A percentile compares a stretch with the other conserved stretches of the same genome.
phyloP scores from a whole-genome alignment of 805 yeast species.

The Yarrowia sp. region DNA sequence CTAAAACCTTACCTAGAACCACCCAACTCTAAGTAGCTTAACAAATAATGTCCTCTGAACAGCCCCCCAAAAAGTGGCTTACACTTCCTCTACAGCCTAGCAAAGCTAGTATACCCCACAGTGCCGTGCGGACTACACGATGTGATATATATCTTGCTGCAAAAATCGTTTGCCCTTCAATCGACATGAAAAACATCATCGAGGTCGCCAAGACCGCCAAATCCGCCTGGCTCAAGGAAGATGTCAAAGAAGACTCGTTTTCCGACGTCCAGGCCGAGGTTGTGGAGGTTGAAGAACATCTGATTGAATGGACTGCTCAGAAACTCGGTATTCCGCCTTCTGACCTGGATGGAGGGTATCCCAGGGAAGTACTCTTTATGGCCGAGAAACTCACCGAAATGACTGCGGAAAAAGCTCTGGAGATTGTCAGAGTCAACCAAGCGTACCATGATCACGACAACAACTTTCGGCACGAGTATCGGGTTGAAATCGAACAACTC shows the following conservation, averaged over 20 bases:
- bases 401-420: constrained; percentile 42
- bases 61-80: too few species aligned
- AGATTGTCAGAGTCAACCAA: constrained; percentile 44
- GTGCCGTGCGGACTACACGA: not conserved
- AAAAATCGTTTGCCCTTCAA: not conserved
- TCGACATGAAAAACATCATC: not conserved
- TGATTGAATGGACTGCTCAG: not conserved
- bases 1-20: too few species aligned
- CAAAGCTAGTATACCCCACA: not conserved
- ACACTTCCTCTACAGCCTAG: not conserved
- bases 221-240: not conserved
- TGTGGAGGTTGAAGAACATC: not conserved
- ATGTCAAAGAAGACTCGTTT: not conserved
- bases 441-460: constrained; percentile 49
- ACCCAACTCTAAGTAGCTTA: too few species aligned
- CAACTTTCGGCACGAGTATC: constrained; percentile 45
- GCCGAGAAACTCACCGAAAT: constrained; percentile 43
- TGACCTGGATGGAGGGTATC: not conserved
- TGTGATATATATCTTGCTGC: not conserved
- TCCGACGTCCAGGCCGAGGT: not conserved
- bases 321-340: not conserved
- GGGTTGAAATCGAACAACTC: constrained; percentile 20
- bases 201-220: not conserved
- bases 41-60: too few species aligned
- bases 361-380: constrained; percentile 40